These are phyloP conservation scores for Nigrograna mackinnonii DNA, from an alignment of 2,329 filamentous ascomycete genomes.

Conservation along the genomic window DNA sequence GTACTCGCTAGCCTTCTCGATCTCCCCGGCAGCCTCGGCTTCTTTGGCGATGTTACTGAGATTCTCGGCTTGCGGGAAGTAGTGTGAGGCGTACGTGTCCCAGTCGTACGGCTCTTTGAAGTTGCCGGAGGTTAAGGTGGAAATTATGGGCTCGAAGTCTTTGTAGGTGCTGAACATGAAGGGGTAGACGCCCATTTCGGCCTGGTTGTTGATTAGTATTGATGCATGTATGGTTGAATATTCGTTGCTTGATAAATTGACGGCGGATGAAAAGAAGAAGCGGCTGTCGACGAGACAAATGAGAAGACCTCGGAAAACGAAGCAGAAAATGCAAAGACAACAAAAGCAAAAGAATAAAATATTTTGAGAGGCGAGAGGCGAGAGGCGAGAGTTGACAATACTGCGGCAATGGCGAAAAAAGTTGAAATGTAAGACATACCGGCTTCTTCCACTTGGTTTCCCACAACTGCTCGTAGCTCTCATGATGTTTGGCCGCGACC, in stretches of 20 bases:
- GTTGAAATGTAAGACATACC: slow-evolving; percentile 43
- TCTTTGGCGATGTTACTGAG: slow-evolving; percentile 59
- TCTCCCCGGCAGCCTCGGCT: slow-evolving; percentile 53
- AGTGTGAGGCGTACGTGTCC: slow-evolving; percentile 64
- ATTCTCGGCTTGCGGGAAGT: slow-evolving; percentile 63
- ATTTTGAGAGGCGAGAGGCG: not conserved
- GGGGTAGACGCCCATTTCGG: slow-evolving; percentile 65
- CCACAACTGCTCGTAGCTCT: slow-evolving; percentile 59
- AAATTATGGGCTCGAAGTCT: slow-evolving; percentile 72
- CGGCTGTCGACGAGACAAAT: no score
- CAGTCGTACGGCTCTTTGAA: slow-evolving; percentile 68
- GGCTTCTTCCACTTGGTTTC: slow-evolving; percentile 76
- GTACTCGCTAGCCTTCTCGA: slow-evolving; percentile 60
- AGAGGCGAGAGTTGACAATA: slow-evolving; percentile 1
- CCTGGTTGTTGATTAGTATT: slow-evolving; percentile 17
- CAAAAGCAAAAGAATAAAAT: no score
- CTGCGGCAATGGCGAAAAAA: not conserved
- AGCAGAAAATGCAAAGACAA: no score
- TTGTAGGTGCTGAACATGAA: slow-evolving; percentile 73
- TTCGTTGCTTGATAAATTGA: no score
- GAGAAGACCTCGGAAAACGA: no score
- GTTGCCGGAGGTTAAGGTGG: slow-evolving; percentile 62
- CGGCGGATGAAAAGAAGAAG: no score
- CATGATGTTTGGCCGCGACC: slow-evolving; percentile 49
- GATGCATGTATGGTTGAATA: not conserved